phyloP scores from a whole-genome alignment of 164 flowering plant species.

The Nymphaea thermarum region DNA sequence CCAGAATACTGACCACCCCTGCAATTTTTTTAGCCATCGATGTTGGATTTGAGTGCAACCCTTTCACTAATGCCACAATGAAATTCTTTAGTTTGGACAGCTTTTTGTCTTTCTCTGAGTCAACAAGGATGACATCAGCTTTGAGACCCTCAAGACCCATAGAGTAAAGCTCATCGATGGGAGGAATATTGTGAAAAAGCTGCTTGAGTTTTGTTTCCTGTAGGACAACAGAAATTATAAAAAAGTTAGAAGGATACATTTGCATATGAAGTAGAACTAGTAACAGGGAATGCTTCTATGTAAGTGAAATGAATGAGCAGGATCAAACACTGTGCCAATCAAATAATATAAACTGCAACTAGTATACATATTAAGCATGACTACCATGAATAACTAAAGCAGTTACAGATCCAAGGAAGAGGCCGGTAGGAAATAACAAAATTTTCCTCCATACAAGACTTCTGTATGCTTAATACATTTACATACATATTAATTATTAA shows the following conservation, averaged over 20 bases:
- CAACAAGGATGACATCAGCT: constrained; percentile 83
- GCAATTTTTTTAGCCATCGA: constrained; percentile 88
- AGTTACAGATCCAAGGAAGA: too few relatives aligned
- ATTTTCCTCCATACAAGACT: neutral
- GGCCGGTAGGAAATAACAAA: too few relatives aligned
- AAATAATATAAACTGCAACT: neutral
- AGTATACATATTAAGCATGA: neutral
- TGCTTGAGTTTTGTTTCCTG: constrained; percentile 85
- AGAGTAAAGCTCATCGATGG: constrained; percentile 66
- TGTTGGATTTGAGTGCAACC: constrained; percentile 73
- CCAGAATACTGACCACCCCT: constrained; percentile 47
- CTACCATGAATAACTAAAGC: neutral
- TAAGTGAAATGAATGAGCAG: neutral
- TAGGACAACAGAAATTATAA: neutral
- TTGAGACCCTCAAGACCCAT: constrained; percentile 56
- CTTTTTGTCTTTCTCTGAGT: constrained; percentile 77
- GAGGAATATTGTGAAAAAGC: constrained; percentile 56
- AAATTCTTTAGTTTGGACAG: constrained; percentile 82
- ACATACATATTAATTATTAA: neutral
- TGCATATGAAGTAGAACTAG: too few relatives aligned
- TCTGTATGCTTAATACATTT: neutral
- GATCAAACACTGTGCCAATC: neutral
- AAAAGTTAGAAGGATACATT: too few relatives aligned
- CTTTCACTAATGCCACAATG: constrained; percentile 59
- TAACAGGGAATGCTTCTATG: neutral